Evolutionary conservation across 257 asterid species (phyloP).

Genomic region (Plectranthus barbatus): DNA sequence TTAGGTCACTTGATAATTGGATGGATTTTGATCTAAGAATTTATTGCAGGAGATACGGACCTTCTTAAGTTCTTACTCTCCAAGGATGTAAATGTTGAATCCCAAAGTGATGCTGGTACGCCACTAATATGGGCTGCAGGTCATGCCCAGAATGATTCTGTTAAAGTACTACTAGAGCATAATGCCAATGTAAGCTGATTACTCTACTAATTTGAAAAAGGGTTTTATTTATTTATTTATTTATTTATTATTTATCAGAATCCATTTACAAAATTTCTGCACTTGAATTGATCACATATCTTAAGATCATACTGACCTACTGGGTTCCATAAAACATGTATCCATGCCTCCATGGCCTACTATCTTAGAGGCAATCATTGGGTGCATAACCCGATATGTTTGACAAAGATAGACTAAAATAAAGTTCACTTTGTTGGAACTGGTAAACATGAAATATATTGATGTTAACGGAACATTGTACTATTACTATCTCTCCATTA

Average conservation of each 20-base stretch:
- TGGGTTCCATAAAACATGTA: neutral
- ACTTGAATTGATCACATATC: neutral
- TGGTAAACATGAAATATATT: neutral
- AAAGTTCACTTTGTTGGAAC: neutral
- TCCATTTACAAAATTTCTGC: neutral
- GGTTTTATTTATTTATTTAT: neutral
- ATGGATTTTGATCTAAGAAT: slow-evolving; percentile 19
- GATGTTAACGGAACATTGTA: too few relatives aligned
- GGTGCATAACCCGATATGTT: neutral
- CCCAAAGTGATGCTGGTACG: slow-evolving; percentile 85
- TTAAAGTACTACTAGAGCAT: slow-evolving; percentile 67
- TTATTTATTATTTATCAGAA: neutral
- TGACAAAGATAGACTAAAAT: neutral
- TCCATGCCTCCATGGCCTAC: neutral
- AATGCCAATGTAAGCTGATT: slow-evolving; percentile 60
- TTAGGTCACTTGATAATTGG: neutral
- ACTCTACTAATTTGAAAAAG: neutral
- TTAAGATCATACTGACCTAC: neutral
- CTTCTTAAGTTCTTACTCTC: slow-evolving; percentile 52
- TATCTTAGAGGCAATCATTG: neutral
- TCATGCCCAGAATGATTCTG: slow-evolving; percentile 72
- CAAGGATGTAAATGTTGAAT: slow-evolving; percentile 59
- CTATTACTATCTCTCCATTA: neutral
- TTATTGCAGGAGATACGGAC: slow-evolving; percentile 71
- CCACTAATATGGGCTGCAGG: slow-evolving; percentile 99